Conservation (phyloP, 164 flowering plant genomes). For the Tetracentron sinense region DNA sequence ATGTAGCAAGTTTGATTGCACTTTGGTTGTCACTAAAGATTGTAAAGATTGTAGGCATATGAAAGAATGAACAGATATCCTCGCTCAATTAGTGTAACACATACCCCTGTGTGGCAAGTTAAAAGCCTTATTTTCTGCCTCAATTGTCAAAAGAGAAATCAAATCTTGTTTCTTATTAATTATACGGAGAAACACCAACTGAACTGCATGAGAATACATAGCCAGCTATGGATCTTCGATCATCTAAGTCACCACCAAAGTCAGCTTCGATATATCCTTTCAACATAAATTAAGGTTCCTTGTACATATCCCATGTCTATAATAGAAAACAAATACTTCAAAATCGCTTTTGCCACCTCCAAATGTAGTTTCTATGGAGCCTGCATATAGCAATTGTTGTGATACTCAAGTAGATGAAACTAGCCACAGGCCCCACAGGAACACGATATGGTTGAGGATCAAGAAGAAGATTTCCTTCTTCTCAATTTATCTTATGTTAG, state of each 20-base stretch:
- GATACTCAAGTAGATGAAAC: conserved; percentile 7
- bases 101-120: neutral
- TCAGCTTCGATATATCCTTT: neutral
- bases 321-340: neutral
- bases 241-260: conserved; percentile 3
- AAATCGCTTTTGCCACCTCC: conserved; percentile 1
- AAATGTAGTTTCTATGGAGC: conserved; percentile 3
- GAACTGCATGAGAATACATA: neutral
- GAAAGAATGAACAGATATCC: neutral
- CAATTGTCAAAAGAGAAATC: neutral
- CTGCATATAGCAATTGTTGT: conserved; percentile 10
- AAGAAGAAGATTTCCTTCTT: neutral
- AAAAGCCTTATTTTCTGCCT: neutral
- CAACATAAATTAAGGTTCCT: neutral
- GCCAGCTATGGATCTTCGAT: neutral
- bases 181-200: neutral
- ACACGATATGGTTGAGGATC: conserved; percentile 2
- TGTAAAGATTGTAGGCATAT: neutral
- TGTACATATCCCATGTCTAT: neutral
- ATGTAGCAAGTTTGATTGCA: neutral
- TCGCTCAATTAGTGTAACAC: neutral
- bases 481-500: neutral
- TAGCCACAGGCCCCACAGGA: conserved; percentile 5
- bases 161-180: neutral
- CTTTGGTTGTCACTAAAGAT: neutral